Conservation (phyloP, 2,329 filamentous ascomycete species). For the Microcera coccophila region DNA sequence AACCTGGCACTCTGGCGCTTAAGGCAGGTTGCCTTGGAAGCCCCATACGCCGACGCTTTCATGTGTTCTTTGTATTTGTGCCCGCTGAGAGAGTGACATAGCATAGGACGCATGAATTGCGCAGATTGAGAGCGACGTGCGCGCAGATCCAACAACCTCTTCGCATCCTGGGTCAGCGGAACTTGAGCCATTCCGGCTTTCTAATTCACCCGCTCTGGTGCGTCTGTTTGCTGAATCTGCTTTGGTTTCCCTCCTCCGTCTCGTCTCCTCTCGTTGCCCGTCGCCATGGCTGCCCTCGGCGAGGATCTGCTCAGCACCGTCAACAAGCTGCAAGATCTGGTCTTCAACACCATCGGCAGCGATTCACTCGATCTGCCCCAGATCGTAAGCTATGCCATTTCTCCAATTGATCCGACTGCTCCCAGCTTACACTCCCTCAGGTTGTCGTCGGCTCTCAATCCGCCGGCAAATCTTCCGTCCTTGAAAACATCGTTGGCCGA, state of each 20-base stretch:
- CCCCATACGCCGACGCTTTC: too few relatives aligned
- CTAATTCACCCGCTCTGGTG: too few relatives aligned
- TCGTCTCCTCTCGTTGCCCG: slow-evolving; percentile 13
- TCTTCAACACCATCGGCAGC: slow-evolving; percentile 99
- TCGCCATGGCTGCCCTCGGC: slow-evolving; percentile 82
- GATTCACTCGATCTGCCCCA: slow-evolving; percentile 96
- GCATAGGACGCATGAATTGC: slow-evolving; percentile 23
- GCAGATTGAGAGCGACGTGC: slow-evolving; percentile 1
- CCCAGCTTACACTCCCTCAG: slow-evolving; percentile 45
- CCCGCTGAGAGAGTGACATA: slow-evolving; percentile 1
- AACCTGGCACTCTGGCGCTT: too few relatives aligned
- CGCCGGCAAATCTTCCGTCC: slow-evolving; percentile 94
- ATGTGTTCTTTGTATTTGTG: too few relatives aligned
- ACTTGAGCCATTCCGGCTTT: slow-evolving; percentile 17
- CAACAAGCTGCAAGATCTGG: slow-evolving; percentile 97
- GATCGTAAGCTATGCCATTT: slow-evolving; percentile 64
- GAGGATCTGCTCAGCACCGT: slow-evolving; percentile 93
- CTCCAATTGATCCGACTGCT: slow-evolving; percentile 10
- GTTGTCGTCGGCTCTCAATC: slow-evolving; percentile 98
- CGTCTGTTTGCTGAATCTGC: too few relatives aligned
- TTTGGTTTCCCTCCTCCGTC: slow-evolving; percentile 12
- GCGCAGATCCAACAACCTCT: slow-evolving; percentile 17
- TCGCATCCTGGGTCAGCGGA: slow-evolving; percentile 18
- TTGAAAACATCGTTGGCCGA: slow-evolving; percentile 97
- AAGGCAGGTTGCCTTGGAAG: too few relatives aligned